Percentiles rank a stretch among this genome's conserved stretches.
Conservation (phyloP, 2,329 filamentous ascomycete species). For the Paecilomyces dactylethromorphus region DNA sequence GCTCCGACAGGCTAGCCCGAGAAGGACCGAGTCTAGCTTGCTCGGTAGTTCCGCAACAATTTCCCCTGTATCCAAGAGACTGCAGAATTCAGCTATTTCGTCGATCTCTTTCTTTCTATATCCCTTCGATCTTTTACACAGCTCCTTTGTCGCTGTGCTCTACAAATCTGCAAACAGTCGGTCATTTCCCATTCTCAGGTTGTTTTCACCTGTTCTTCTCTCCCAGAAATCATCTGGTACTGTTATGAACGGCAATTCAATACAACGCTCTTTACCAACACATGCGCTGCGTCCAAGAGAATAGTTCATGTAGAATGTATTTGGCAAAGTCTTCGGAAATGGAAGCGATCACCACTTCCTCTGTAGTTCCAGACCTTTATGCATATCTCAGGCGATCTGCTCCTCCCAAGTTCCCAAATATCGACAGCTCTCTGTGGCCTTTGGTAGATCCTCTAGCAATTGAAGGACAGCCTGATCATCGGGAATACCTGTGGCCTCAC, state of each 20-base stretch:
- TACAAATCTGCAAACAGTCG: background rate
- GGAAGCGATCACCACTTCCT: background rate
- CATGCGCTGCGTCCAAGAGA: background rate
- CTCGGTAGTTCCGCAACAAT: slow-evolving; percentile 6
- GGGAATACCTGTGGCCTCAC: slow-evolving; percentile 42
- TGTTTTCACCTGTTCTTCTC: background rate
- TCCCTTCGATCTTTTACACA: background rate
- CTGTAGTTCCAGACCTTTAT: background rate
- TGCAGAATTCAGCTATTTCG: slow-evolving; percentile 5
- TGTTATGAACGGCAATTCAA: background rate
- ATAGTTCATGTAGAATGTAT: background rate
- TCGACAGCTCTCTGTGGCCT: slow-evolving; percentile 32
- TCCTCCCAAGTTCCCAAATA: slow-evolving; percentile 37
- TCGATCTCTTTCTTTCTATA: slow-evolving; percentile 6
- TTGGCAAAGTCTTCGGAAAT: background rate
- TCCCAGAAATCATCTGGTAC: background rate
- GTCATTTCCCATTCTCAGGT: background rate
- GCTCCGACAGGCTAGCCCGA: slow-evolving; percentile 8
- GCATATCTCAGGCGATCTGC: slow-evolving; percentile 11
- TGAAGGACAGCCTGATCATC: slow-evolving; percentile 21
- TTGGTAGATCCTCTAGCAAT: slow-evolving; percentile 24
- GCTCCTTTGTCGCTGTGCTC: background rate
- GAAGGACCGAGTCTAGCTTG: slow-evolving; percentile 12
- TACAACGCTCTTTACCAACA: background rate
- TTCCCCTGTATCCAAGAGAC: background rate